Percentiles rank a stretch among this genome's conserved stretches.
These are phyloP conservation scores for Monosporascus sp. DNA, from an alignment of 2,329 filamentous ascomycete genomes.

Conservation along the genomic window DNA sequence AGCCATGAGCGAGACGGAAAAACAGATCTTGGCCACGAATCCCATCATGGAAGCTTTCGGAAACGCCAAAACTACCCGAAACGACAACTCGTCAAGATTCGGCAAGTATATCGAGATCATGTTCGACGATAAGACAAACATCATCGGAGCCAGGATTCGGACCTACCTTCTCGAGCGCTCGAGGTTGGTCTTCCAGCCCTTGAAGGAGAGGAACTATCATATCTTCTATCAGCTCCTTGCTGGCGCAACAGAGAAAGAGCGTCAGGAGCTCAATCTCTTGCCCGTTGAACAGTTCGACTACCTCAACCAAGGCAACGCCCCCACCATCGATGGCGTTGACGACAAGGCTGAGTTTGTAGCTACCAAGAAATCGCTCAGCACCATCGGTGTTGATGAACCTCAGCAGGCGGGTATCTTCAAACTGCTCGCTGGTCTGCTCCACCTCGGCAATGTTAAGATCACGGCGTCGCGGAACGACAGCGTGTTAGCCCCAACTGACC, in stretches of 20 bases:
- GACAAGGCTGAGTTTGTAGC: conserved; percentile 92
- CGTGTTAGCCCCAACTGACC: conserved; percentile 72
- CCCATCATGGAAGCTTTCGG: conserved; percentile 99
- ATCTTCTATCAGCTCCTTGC: conserved; percentile 97
- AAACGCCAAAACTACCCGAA: conserved; percentile 98
- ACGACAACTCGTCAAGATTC: conserved; percentile 98
- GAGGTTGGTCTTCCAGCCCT: conserved; percentile 90
- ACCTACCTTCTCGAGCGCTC: conserved; percentile 95
- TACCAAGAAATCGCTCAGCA: conserved; percentile 78
- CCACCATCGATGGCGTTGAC: conserved; percentile 88
- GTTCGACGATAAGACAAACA: conserved; percentile 93
- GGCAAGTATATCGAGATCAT: conserved; percentile 99
- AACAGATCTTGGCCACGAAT: conserved; percentile 96
- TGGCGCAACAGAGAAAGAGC: conserved; percentile 80
- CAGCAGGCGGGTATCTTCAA: conserved; percentile 85
- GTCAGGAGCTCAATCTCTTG: conserved; percentile 71
- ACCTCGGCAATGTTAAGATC: conserved; percentile 96
- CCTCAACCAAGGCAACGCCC: conserved; percentile 88
- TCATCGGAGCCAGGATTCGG: conserved; percentile 95
- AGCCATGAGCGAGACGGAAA: conserved; percentile 93
- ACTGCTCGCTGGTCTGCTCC: conserved; percentile 81
- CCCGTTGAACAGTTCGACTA: conserved; percentile 92
- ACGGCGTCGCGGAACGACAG: conserved; percentile 85
- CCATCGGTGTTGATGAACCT: conserved; percentile 72
- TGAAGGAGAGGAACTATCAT: conserved; percentile 98